phyloP scores from a whole-genome alignment of 2,329 filamentous ascomycete species.

The Pestalotiopsis sp. region DNA sequence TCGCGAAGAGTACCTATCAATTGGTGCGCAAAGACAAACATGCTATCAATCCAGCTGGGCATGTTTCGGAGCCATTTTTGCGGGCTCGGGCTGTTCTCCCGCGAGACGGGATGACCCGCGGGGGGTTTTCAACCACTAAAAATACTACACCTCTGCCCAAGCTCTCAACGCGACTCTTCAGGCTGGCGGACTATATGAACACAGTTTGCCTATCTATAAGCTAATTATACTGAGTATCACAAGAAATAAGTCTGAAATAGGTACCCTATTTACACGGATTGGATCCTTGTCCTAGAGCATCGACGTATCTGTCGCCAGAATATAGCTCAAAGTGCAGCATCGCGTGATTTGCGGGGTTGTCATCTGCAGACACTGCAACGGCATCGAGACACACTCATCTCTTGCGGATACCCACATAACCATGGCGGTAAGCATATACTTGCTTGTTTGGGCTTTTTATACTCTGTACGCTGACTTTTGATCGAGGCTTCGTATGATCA shows the following conservation, averaged over 20 bases:
- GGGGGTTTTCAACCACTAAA: neutral
- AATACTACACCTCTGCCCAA: neutral
- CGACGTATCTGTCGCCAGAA: neutral
- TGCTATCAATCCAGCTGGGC: neutral
- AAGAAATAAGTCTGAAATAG: too few relatives aligned
- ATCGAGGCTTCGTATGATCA: conserved; percentile 63
- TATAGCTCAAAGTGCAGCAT: neutral
- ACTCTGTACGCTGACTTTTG: neutral
- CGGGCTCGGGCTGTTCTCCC: neutral
- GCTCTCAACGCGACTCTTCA: neutral
- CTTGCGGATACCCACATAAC: neutral
- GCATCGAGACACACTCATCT: neutral
- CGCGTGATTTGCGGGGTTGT: neutral
- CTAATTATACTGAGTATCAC: too few relatives aligned
- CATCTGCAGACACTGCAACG: neutral
- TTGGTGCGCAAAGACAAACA: neutral
- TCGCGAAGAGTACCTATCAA: neutral
- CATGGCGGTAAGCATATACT: neutral
- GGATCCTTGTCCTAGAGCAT: too few relatives aligned
- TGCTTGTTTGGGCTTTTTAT: neutral
- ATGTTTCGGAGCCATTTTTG: neutral
- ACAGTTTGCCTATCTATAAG: neutral
- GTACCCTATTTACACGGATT: too few relatives aligned
- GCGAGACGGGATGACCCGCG: neutral
- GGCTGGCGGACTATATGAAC: neutral